These are phyloP conservation scores for Aspergillus funiculosus DNA, from an alignment of 495 filamentous ascomycete genomes.

Conservation along the genomic window DNA sequence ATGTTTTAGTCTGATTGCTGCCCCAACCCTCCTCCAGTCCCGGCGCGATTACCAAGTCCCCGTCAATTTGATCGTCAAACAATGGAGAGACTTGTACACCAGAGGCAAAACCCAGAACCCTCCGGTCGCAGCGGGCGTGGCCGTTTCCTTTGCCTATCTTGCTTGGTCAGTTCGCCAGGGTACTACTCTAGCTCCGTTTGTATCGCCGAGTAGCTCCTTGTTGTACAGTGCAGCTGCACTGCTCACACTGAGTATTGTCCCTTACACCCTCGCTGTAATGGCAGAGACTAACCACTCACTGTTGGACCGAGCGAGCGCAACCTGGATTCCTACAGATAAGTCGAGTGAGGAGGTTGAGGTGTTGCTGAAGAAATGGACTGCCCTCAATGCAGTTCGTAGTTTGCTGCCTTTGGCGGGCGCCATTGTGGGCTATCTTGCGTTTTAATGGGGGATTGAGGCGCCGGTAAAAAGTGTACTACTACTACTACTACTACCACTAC, in stretches of 20 bases:
- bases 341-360: slow-evolving; percentile 21
- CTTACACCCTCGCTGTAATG: slow-evolving; percentile 30
- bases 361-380: slow-evolving; percentile 31
- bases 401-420: slow-evolving; percentile 35
- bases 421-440: slow-evolving; percentile 21
- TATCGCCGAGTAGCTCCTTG: slow-evolving; percentile 5
- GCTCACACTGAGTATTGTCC: slow-evolving; percentile 34
- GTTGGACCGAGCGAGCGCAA: slow-evolving; percentile 15
- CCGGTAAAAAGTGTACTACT: neutral
- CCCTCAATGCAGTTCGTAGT: slow-evolving; percentile 31
- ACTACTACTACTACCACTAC: neutral
- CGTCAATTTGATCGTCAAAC: slow-evolving; percentile 18
- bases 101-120: slow-evolving; percentile 33
- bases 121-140: slow-evolving; percentile 25
- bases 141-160: slow-evolving; percentile 35
- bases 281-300: slow-evolving; percentile 23
- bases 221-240: slow-evolving; percentile 29
- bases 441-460: neutral
- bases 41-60: slow-evolving; percentile 27
- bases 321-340: slow-evolving; percentile 16
- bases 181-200: slow-evolving; percentile 24
- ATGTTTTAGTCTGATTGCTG: slow-evolving; percentile 25
- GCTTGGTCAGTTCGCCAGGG: slow-evolving; percentile 29
- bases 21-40: slow-evolving; percentile 30
- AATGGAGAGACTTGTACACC: slow-evolving; percentile 30